A percentile compares a stretch with the other conserved stretches of the same genome.
phyloP scores from a whole-genome alignment of 305 asterid genomes.

The Fraxinus greggii region DNA sequence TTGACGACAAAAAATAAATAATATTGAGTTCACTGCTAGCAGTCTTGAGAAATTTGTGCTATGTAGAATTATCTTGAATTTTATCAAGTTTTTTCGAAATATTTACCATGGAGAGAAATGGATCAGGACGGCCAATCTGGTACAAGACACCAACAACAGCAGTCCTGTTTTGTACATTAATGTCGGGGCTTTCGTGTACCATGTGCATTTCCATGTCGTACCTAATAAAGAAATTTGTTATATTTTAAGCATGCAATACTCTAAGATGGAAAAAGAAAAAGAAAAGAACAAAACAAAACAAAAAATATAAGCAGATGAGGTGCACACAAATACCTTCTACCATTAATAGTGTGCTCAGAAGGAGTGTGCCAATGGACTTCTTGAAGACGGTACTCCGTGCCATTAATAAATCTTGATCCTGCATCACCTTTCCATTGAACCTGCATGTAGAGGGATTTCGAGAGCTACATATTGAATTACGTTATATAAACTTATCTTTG shows the following conservation, averaged over 20 bases:
- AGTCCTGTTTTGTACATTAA: conserved; percentile 27
- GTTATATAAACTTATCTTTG: too few species aligned
- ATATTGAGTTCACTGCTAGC: too few species aligned
- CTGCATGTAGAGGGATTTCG: conserved; percentile 24
- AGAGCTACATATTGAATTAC: too few species aligned
- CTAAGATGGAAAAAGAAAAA: too few species aligned
- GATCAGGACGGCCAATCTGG: conserved; percentile 58
- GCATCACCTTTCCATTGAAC: conserved; percentile 52
- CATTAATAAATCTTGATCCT: conserved; percentile 50
- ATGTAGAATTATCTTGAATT: not conserved
- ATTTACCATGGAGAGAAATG: conserved; percentile 53
- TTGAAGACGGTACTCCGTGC: conserved; percentile 39
- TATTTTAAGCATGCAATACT: not conserved
- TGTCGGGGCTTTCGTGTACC: conserved; percentile 50
- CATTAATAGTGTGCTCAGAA: conserved; percentile 67
- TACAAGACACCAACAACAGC: conserved; percentile 56
- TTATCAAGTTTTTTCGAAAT: not conserved
- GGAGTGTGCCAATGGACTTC: conserved; percentile 83
- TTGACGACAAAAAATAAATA: too few species aligned
- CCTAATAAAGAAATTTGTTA: conserved; percentile 25
- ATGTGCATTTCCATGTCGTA: conserved; percentile 68
- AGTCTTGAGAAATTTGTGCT: too few species aligned
- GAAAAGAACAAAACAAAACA: too few species aligned
- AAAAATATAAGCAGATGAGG: not conserved
- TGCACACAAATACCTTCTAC: conserved; percentile 42